Conservation (phyloP, 148 eudicot species). For the Spergularia bocconei region DNA sequence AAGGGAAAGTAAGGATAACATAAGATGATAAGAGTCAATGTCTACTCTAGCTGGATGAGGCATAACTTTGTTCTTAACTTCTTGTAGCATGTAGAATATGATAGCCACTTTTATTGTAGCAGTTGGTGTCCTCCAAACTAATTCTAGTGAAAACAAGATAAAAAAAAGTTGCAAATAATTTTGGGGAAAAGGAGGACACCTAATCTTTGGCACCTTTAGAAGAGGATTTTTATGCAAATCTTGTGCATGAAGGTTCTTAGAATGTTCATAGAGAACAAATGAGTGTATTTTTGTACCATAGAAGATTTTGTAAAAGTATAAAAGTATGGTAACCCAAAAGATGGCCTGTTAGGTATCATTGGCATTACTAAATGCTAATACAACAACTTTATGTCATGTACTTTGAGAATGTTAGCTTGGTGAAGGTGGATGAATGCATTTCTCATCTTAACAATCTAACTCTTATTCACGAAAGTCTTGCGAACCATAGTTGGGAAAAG, state of each 20-base stretch:
- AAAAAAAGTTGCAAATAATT: slow-evolving; percentile 8
- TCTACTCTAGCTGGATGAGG: slow-evolving; percentile 17
- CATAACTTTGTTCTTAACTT: slow-evolving; percentile 18
- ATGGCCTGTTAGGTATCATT: no score
- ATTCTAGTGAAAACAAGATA: slow-evolving; percentile 14
- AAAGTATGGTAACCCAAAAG: no score
- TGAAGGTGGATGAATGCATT: no score
- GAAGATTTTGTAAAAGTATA: neutral
- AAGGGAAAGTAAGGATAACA: neutral
- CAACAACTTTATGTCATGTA: no score
- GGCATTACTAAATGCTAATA: no score
- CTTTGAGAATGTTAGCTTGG: no score
- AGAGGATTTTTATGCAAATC: slow-evolving; percentile 13
- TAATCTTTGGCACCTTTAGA: slow-evolving; percentile 20
- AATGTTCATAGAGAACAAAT: slow-evolving; percentile 2
- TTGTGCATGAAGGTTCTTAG: slow-evolving; percentile 24
- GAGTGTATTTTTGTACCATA: neutral
- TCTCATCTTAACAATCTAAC: no score
- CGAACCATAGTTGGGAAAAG: no score
- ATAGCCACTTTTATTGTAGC: slow-evolving; percentile 5
- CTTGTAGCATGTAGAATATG: slow-evolving; percentile 14
- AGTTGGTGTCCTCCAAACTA: slow-evolving; percentile 11
- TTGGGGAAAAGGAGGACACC: slow-evolving; percentile 9
- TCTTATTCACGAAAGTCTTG: no score
- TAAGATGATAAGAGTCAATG: slow-evolving; percentile 15